Evolutionary conservation across 257 asterid genomes (phyloP).

Genomic region (Rhazya stricta): DNA sequence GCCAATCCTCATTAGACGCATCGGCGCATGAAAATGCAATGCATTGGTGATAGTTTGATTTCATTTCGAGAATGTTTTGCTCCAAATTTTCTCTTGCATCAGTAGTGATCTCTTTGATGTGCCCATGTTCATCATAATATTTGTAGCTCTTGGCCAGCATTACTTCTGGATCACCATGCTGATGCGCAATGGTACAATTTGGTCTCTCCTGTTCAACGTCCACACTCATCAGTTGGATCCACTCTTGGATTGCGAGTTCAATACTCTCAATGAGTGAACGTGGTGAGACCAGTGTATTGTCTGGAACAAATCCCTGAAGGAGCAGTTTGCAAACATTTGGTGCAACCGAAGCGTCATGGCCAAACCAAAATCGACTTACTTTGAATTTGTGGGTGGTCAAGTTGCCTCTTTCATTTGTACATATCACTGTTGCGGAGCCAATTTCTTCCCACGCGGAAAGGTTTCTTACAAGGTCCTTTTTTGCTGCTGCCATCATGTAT

Average conservation of each 20-base stretch:
- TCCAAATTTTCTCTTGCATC: constrained; percentile 30
- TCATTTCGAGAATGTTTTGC: constrained; percentile 41
- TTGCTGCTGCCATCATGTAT: constrained; percentile 45
- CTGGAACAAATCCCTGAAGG: constrained; percentile 37
- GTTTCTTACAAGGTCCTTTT: constrained; percentile 59
- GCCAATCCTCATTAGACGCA: not conserved
- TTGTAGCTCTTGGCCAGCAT: constrained; percentile 45
- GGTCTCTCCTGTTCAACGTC: constrained; percentile 33
- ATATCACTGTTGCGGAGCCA: constrained; percentile 62
- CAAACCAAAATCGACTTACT: constrained; percentile 40
- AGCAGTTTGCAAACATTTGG: too few relatives aligned
- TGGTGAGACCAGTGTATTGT: constrained; percentile 32
- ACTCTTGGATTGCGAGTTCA: constrained; percentile 45
- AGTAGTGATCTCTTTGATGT: constrained; percentile 20
- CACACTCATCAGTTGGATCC: constrained; percentile 42
- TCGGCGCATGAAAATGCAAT: constrained; percentile 50
- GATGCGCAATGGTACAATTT: constrained; percentile 34
- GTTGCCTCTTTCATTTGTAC: constrained; percentile 58
- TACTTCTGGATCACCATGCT: constrained; percentile 64
- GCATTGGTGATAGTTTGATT: constrained; percentile 44
- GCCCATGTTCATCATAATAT: constrained; percentile 31
- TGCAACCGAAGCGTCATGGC: constrained; percentile 19
- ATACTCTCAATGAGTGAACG: constrained; percentile 37
- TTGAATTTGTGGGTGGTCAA: constrained; percentile 41
- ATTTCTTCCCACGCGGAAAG: constrained; percentile 61